Conservation (phyloP, 2,329 filamentous ascomycete species). For the Fusarium transvaalense region DNA sequence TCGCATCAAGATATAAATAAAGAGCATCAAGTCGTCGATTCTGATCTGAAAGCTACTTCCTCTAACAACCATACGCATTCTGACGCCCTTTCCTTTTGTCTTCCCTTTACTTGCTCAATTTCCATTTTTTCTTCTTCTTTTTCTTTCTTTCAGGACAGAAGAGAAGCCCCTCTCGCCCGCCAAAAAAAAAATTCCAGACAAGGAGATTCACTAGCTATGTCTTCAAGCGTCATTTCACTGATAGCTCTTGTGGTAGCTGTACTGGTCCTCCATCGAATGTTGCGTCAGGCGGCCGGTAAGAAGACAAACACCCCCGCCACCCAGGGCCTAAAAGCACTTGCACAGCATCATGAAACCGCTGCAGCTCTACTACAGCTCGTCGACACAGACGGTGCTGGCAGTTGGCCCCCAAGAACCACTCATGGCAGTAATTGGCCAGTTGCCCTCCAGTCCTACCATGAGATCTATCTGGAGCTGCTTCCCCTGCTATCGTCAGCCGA, state of each 20-base stretch:
- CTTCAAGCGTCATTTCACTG: background rate
- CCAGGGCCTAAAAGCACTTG: background rate
- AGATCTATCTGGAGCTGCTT: conserved; percentile 1
- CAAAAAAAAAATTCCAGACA: background rate
- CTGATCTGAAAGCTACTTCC: background rate
- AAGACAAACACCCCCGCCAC: background rate
- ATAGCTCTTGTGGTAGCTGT: background rate
- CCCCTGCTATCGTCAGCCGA: background rate
- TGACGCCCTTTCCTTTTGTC: background rate
- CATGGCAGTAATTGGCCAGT: conserved; percentile 1
- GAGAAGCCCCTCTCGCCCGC: background rate
- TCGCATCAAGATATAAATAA: background rate
- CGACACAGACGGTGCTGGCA: conserved; percentile 1
- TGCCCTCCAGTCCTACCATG: background rate
- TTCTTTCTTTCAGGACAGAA: background rate
- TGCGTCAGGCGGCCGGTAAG: background rate
- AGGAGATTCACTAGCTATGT: background rate
- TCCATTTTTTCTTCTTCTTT: background rate
- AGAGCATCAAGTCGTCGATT: conserved; percentile 2
- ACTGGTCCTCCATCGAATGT: background rate
- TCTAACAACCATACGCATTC: background rate
- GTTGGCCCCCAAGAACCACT: background rate
- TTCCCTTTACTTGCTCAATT: background rate
- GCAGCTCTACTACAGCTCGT: conserved; percentile 1
- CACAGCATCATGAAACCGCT: conserved; percentile 1